phyloP scores from a whole-genome alignment of 2,329 filamentous ascomycete genomes.

The Fusarium xylarioides region DNA sequence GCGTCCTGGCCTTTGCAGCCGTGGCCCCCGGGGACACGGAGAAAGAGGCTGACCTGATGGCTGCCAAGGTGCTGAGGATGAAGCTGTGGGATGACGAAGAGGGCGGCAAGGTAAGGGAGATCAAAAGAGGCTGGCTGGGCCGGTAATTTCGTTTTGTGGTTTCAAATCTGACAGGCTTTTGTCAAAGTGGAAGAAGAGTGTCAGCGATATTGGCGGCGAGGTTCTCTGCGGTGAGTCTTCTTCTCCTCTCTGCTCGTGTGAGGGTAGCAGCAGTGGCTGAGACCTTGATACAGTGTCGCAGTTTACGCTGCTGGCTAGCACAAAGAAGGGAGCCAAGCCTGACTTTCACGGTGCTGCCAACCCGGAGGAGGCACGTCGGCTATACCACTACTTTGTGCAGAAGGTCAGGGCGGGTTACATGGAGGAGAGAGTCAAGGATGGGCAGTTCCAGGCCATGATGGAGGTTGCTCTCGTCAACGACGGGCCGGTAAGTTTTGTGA shows the following conservation, averaged over 20 bases:
- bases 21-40: slow-evolving; percentile 89
- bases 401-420: slow-evolving; percentile 78
- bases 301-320: slow-evolving; percentile 90
- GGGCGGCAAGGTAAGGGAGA: slow-evolving; percentile 66
- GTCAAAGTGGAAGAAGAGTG: slow-evolving; percentile 88
- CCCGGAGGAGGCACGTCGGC: slow-evolving; percentile 77
- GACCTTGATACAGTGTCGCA: slow-evolving; percentile 79
- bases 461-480: slow-evolving; percentile 94
- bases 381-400: slow-evolving; percentile 86
- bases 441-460: slow-evolving; percentile 99
- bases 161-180: slow-evolving; percentile 14
- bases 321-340: slow-evolving; percentile 96
- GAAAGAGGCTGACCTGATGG: slow-evolving; percentile 86
- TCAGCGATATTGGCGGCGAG: slow-evolving; percentile 89
- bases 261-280: not conserved
- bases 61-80: slow-evolving; percentile 86
- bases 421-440: slow-evolving; percentile 84
- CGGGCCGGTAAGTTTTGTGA: slow-evolving; percentile 63
- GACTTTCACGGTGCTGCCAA: slow-evolving; percentile 91
- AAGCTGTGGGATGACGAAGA: slow-evolving; percentile 89
- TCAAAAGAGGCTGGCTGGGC: not conserved
- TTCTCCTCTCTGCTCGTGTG: not conserved
- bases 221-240: slow-evolving; percentile 81
- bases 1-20: slow-evolving; percentile 89
- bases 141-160: not conserved